phyloP scores from a whole-genome alignment of 805 yeast genomes.

The Hanseniaspora guilliermondii region DNA sequence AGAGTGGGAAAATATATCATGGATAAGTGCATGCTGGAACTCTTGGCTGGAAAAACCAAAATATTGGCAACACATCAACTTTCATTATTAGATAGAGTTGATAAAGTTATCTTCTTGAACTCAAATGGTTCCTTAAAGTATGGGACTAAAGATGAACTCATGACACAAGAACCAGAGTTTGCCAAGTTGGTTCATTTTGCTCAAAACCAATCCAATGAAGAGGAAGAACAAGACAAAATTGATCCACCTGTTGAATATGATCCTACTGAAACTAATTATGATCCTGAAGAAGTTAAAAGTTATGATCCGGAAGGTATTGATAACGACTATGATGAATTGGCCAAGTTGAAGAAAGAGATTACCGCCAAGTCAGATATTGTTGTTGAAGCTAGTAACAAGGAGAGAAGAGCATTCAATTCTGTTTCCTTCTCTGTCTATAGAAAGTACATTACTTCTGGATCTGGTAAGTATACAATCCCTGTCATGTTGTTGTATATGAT shows the following conservation, averaged over 20 bases:
- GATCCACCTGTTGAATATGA: constrained; percentile 19
- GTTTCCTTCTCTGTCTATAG: constrained; percentile 25
- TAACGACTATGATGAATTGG: constrained; percentile 16
- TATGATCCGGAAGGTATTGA: neutral
- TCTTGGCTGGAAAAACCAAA: constrained; percentile 44
- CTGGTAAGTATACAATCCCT: constrained; percentile 19
- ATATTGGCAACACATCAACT: constrained; percentile 69
- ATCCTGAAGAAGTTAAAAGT: constrained; percentile 15
- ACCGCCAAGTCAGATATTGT: constrained; percentile 17
- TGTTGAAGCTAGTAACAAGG: constrained; percentile 4
- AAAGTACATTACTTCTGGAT: constrained; percentile 26
- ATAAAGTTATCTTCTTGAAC: constrained; percentile 48
- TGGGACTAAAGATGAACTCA: constrained; percentile 46
- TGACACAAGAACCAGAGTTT: constrained; percentile 33
- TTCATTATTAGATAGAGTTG: constrained; percentile 50
- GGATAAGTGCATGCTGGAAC: constrained; percentile 44
- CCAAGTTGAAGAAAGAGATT: constrained; percentile 15
- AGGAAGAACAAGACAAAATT: constrained; percentile 21
- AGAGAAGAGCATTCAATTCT: constrained; percentile 19
- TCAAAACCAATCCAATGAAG: constrained; percentile 21
- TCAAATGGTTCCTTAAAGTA: constrained; percentile 46
- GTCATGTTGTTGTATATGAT: constrained; percentile 6
- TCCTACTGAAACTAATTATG: constrained; percentile 15
- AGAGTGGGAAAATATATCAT: constrained; percentile 62
- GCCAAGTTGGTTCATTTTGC: constrained; percentile 37